phyloP scores from a whole-genome alignment of 495 filamentous ascomycete genomes.

The Oidiodendron maius region DNA sequence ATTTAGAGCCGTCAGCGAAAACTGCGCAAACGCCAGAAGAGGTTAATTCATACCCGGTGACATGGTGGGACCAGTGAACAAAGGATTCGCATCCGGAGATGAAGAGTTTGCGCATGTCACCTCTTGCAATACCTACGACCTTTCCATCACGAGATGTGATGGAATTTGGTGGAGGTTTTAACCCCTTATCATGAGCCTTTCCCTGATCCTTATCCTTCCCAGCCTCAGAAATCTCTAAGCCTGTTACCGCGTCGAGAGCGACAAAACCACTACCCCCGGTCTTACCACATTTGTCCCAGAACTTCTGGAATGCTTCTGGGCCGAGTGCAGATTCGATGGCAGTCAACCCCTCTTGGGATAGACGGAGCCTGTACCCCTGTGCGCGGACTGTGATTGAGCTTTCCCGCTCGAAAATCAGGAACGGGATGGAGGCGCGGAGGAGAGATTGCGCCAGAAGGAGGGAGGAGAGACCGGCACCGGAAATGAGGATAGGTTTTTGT shows the following conservation, averaged over 20 bases:
- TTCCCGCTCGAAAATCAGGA: conserved; percentile 46
- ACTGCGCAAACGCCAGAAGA: conserved; percentile 34
- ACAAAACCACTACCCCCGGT: conserved; percentile 39
- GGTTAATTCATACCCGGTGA: conserved; percentile 42
- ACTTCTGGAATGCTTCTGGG: conserved; percentile 34
- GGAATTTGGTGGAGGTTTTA: conserved; percentile 3
- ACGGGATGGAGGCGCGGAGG: conserved; percentile 37
- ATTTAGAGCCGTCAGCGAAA: conserved; percentile 45
- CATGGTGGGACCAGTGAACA: conserved; percentile 40
- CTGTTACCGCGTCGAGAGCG: conserved; percentile 37
- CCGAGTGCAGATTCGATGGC: conserved; percentile 47
- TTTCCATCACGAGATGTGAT: conserved; percentile 41
- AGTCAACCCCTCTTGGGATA: conserved; percentile 42
- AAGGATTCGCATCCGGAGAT: conserved; percentile 36
- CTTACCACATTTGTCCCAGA: conserved; percentile 49
- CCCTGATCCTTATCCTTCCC: background rate
- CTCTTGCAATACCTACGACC: conserved; percentile 43
- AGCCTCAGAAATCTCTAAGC: conserved; percentile 21
- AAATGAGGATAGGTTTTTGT: conserved; percentile 45
- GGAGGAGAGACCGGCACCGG: conserved; percentile 44
- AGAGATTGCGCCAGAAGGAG: conserved; percentile 46
- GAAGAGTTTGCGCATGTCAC: conserved; percentile 44
- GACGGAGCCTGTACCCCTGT: conserved; percentile 49
- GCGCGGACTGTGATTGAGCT: conserved; percentile 40
- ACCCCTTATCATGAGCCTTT: background rate